Evolutionary conservation across 75 land plant genomes (phyloP).

Genomic region (Sequoia sempervirens): DNA sequence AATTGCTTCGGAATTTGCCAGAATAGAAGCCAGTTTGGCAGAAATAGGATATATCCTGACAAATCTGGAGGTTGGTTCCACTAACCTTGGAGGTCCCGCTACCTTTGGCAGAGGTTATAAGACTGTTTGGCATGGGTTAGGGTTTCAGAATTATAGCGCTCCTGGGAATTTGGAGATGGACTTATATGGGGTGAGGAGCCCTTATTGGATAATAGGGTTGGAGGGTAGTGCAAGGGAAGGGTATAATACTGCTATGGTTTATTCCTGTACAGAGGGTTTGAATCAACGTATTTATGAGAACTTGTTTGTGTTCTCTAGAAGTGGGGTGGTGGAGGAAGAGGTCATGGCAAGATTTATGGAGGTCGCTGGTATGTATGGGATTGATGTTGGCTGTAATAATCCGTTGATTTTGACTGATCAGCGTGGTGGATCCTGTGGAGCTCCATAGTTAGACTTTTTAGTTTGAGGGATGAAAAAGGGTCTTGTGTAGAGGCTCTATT

Average conservation of each 20-base stretch:
- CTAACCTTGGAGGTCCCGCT: not conserved
- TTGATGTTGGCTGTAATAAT: conserved; percentile 13
- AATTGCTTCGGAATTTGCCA: not conserved
- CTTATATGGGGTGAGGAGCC: conserved; percentile 12
- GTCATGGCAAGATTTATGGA: conserved; percentile 7
- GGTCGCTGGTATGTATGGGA: conserved; percentile 2
- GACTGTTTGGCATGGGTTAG: not conserved
- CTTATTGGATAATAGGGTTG: conserved; percentile 20
- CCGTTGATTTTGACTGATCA: conserved; percentile 11
- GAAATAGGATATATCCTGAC: not conserved
- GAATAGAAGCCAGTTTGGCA: not conserved
- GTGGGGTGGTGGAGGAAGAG: not conserved
- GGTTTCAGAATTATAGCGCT: conserved; percentile 14
- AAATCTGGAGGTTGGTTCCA: not conserved
- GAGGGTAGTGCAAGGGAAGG: conserved; percentile 13
- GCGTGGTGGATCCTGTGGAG: conserved; percentile 16
- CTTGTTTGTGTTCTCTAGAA: conserved; percentile 13
- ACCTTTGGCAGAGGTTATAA: not conserved
- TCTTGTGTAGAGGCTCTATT: too few relatives aligned
- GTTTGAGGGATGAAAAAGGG: too few relatives aligned
- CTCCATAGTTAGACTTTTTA: not conserved
- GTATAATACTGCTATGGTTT: conserved; percentile 15
- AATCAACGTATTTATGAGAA: conserved; percentile 6
- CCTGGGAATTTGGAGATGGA: conserved; percentile 12
- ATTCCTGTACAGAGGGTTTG: conserved; percentile 14